Evolutionary conservation across 805 yeast species (phyloP).

Genomic region (Cyberlindnera bimundalis): DNA sequence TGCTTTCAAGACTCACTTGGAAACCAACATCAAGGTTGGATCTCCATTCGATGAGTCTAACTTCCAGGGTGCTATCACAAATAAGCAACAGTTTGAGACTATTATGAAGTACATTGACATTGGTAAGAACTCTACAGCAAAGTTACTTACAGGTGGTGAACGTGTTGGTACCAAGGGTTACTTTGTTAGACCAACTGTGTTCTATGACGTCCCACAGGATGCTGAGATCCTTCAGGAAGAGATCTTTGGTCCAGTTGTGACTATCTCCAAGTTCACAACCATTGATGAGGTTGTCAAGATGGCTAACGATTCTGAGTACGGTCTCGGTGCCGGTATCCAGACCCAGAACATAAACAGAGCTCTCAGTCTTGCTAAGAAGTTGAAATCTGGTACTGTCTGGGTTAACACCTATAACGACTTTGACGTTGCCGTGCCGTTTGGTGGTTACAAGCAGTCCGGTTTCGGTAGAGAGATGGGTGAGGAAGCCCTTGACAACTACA

Average conservation of each 20-base stretch:
- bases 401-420: constrained; percentile 77
- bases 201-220: constrained; percentile 60
- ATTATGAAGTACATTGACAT: constrained; percentile 62
- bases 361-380: constrained; percentile 55
- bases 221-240: constrained; percentile 68
- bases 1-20: constrained; percentile 56
- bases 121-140: constrained; percentile 69
- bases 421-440: constrained; percentile 73
- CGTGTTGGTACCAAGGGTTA: constrained; percentile 63
- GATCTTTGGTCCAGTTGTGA: constrained; percentile 79
- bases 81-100: constrained; percentile 64
- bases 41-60: constrained; percentile 65
- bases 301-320: constrained; percentile 72
- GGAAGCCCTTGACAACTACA: constrained; percentile 73
- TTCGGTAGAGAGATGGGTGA: constrained; percentile 85
- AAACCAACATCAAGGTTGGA: constrained; percentile 60
- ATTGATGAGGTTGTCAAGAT: constrained; percentile 61
- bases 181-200: constrained; percentile 71
- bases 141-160: constrained; percentile 67
- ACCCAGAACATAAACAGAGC: constrained; percentile 61
- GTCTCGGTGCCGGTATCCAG: constrained; percentile 81
- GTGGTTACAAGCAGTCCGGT: constrained; percentile 79
- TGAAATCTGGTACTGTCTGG: constrained; percentile 79
- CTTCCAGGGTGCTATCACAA: constrained; percentile 78
- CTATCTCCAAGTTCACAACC: constrained; percentile 63